Base-by-base conservation (phyloP, 345 rosid species). In the Microcos paniculata region DNA sequence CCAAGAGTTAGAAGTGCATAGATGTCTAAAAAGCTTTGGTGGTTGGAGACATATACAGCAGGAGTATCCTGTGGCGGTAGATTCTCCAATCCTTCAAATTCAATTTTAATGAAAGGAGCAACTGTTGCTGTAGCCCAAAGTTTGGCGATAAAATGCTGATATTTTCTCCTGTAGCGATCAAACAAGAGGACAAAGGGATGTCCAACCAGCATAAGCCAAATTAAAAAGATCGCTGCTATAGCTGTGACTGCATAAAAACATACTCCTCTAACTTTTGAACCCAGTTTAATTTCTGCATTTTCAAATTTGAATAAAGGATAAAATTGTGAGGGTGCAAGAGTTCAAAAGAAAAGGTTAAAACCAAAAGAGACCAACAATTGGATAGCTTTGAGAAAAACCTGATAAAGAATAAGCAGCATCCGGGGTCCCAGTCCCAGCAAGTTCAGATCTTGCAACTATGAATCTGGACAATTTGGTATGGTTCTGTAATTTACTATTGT, bases 11-110 rank as follows among this genome's bases (percentile, higher is more conserved):
- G 88, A 77, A 96, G 97, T 4, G 94, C 84, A 78, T 88, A 93
- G 76, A 92, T 92, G 84, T 96, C 99, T 26, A 96, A 78, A 83
- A 96, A 92, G 69, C 99, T 96, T 79, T 92, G 98, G 82, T 96
- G 99, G 83, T 96, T 96, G 51, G 99, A 90, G 42, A 92, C 92
- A 78, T 90, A 96, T 3, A 96, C 95, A 49, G 97, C 94, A 68
- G 96, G 88, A 81, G 91, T 73, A 80, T 90, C 92, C 26, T 88
- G 74, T 15, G 87, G 81, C 56, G 97, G 98, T 55, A 96, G 86
- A 86, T 92, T 92, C 83, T 93, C 97, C 85, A 90, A 72, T 55
- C 98, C 98, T 76, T 88, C 81, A n/a, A 80, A 82, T 79, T 88
- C 76, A 23, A 83, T 84, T 75, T 84, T 88, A 79, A 87, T 70